Percentiles rank a stretch among this genome's conserved stretches.
Evolutionary conservation across 2,329 filamentous ascomycete species (phyloP).

Genomic region (Calonectria pauciramosa): DNA sequence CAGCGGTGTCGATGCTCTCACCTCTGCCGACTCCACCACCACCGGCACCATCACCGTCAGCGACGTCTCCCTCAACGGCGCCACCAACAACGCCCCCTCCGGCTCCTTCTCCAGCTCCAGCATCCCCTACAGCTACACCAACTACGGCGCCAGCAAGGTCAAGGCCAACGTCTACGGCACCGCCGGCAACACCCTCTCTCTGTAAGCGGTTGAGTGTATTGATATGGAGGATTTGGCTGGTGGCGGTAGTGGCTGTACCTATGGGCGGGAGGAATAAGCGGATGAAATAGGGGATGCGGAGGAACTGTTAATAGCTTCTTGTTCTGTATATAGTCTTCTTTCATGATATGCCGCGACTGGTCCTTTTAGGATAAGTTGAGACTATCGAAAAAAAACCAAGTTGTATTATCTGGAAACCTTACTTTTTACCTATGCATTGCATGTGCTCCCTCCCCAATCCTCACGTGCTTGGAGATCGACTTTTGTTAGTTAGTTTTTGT

Average conservation of each 20-base stretch:
- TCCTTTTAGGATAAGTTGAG: neutral
- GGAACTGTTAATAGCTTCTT: neutral
- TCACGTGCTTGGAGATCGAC: too few species aligned
- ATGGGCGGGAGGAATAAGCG: neutral
- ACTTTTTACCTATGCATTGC: too few species aligned
- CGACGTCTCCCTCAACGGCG: conserved; percentile 59
- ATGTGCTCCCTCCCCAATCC: too few species aligned
- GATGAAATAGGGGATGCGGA: neutral
- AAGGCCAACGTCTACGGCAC: conserved; percentile 56
- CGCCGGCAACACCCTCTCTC: conserved; percentile 55
- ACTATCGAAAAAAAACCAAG: conserved; percentile 11
- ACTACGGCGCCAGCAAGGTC: conserved; percentile 62
- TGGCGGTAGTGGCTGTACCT: neutral
- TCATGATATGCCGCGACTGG: neutral
- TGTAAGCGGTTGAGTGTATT: conserved; percentile 42
- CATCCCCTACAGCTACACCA: conserved; percentile 64
- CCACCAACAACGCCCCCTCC: conserved; percentile 55
- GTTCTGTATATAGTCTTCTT: conserved; percentile 15
- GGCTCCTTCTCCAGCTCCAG: conserved; percentile 66
- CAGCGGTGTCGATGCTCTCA: conserved; percentile 47
- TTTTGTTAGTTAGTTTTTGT: too few species aligned
- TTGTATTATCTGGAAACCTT: neutral
- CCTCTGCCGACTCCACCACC: conserved; percentile 56
- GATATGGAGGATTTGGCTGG: neutral
- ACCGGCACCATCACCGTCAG: conserved; percentile 57